These are phyloP conservation scores for Pedinophyceae sp. DNA, from an alignment of 139 green algal species.

Conservation along the genomic window DNA sequence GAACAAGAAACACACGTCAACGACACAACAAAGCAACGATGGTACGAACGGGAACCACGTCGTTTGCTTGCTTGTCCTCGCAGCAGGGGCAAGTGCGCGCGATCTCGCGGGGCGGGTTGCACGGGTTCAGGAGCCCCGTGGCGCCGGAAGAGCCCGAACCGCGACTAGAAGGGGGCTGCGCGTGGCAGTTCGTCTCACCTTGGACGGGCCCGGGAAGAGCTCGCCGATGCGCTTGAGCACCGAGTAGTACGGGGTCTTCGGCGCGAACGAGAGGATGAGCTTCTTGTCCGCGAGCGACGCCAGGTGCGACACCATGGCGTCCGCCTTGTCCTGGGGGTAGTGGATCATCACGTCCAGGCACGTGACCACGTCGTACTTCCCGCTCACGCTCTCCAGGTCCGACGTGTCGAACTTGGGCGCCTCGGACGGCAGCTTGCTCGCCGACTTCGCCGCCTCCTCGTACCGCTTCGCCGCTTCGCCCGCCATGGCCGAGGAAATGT, in stretches of 20 bases:
- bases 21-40: too few species aligned
- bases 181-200: too few species aligned
- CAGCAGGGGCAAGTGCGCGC: too few species aligned
- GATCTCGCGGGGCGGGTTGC: too few species aligned
- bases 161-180: too few species aligned
- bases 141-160: too few species aligned
- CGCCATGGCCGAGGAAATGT: slow-evolving; percentile 84
- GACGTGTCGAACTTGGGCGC: slow-evolving; percentile 72
- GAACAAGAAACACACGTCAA: neutral
- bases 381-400: slow-evolving; percentile 70
- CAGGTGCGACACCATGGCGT: slow-evolving; percentile 87
- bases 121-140: too few species aligned
- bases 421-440: slow-evolving; percentile 4
- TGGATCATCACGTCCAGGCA: slow-evolving; percentile 99
- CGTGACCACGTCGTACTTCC: slow-evolving; percentile 81
- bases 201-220: slow-evolving; percentile 87
- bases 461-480: slow-evolving; percentile 36
- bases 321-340: slow-evolving; percentile 85
- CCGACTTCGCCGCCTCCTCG: slow-evolving; percentile 27
- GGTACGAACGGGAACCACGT: too few species aligned
- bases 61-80: too few species aligned
- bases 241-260: slow-evolving; percentile 61
- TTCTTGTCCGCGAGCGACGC: slow-evolving; percentile 59
- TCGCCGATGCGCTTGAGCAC: slow-evolving; percentile 89
- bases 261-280: slow-evolving; percentile 92